Conservation (phyloP, 2,329 filamentous ascomycete genomes). For the Periconia sp. region DNA sequence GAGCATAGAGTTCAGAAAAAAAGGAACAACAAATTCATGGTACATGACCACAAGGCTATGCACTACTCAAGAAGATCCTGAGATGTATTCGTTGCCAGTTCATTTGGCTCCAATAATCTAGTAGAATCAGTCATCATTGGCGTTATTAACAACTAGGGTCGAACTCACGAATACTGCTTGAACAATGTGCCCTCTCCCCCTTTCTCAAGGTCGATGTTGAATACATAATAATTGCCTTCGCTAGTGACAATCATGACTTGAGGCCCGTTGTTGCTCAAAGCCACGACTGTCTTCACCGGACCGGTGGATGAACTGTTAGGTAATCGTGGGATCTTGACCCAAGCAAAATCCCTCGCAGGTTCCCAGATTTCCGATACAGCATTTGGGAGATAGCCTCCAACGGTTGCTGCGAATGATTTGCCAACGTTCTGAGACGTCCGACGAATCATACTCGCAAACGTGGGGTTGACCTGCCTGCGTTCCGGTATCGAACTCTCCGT, state of each 20-base stretch:
- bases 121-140: constrained; percentile 15
- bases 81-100: constrained; percentile 32
- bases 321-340: constrained; percentile 83
- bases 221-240: constrained; percentile 93
- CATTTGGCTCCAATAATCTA: constrained; percentile 40
- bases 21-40: no score
- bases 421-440: constrained; percentile 93
- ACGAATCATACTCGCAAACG: constrained; percentile 87
- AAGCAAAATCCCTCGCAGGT: constrained; percentile 90
- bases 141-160: background rate
- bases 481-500: constrained; percentile 31
- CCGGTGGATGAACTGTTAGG: constrained; percentile 40
- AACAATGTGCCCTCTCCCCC: constrained; percentile 90
- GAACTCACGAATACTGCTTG: constrained; percentile 86
- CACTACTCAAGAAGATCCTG: constrained; percentile 33
- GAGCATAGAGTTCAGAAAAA: background rate
- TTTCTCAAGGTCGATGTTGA: constrained; percentile 90
- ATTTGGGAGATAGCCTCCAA: constrained; percentile 88
- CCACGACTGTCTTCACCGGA: constrained; percentile 85
- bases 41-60: no score
- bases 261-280: constrained; percentile 91
- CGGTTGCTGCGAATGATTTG: constrained; percentile 81
- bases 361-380: constrained; percentile 99
- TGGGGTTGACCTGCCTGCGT: constrained; percentile 61
- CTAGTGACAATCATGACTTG: constrained; percentile 98